A percentile compares a stretch with the other conserved stretches of the same genome.
phyloP scores from a whole-genome alignment of 441 rosid species.

The Mallotus japonicus region DNA sequence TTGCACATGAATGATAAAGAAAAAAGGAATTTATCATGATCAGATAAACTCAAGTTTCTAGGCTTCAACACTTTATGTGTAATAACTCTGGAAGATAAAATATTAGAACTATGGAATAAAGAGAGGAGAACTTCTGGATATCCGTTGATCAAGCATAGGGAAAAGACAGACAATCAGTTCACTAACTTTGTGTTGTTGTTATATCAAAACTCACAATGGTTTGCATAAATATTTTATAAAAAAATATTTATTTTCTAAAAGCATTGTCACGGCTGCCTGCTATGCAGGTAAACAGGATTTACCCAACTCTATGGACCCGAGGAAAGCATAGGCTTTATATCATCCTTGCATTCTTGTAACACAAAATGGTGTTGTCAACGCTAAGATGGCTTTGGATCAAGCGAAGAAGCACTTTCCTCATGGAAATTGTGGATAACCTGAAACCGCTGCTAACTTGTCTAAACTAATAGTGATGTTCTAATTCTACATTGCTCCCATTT shows the following conservation, averaged over 20 bases:
- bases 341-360: too few species aligned
- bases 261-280: too few species aligned
- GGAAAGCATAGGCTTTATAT: too few species aligned
- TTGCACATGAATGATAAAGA: not conserved
- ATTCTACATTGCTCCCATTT: not conserved
- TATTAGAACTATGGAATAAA: not conserved
- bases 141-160: not conserved
- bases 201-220: not conserved
- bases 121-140: not conserved
- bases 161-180: not conserved
- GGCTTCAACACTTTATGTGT: constrained; percentile 2
- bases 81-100: not conserved
- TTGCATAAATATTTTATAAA: not conserved
- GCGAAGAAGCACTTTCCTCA: too few species aligned
- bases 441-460: too few species aligned
- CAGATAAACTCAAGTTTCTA: not conserved
- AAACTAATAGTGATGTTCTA: too few species aligned
- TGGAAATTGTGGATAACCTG: too few species aligned
- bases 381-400: too few species aligned
- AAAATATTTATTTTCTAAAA: too few species aligned
- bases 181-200: not conserved
- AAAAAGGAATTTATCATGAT: not conserved
- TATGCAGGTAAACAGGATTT: not conserved
- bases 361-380: too few species aligned
- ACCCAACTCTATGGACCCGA: too few species aligned